Evolutionary conservation across 306 rosid species (phyloP).

Genomic region (Trifolium subterraneum): DNA sequence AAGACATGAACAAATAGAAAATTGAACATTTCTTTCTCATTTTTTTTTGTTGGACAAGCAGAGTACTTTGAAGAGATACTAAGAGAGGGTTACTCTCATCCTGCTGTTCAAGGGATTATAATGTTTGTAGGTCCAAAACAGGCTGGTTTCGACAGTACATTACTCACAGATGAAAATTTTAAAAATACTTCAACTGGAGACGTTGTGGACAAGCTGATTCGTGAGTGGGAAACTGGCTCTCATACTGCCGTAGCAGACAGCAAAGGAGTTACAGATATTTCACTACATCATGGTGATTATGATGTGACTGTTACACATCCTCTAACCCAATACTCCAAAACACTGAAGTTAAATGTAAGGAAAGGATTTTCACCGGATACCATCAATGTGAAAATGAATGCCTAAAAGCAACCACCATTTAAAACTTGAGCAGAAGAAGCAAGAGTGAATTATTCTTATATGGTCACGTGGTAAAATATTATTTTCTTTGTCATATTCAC

Average conservation of each 20-base stretch:
- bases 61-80: conserved; percentile 67
- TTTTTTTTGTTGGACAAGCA: conserved; percentile 51
- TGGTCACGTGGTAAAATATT: too few species aligned
- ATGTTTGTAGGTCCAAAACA: conserved; percentile 68
- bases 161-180: conserved; percentile 61
- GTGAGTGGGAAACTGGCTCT: conserved; percentile 62
- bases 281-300: conserved; percentile 78
- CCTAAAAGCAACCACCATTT: conserved; percentile 26
- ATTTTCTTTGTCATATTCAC: too few species aligned
- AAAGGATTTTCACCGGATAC: conserved; percentile 45
- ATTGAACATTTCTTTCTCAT: not conserved
- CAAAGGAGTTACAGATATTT: conserved; percentile 54
- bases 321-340: conserved; percentile 44
- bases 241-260: conserved; percentile 49
- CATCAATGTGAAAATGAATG: conserved; percentile 49
- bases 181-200: conserved; percentile 70
- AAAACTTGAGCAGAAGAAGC: not conserved
- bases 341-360: conserved; percentile 51
- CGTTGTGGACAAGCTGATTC: conserved; percentile 71
- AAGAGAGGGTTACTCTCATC: conserved; percentile 74
- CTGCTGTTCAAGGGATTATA: conserved; percentile 78
- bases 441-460: too few species aligned
- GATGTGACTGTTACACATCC: conserved; percentile 63
- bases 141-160: conserved; percentile 62
- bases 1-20: conserved; percentile 16